Base-by-base conservation (phyloP, 208 protist species). In the Crithidia brevicula region DNA sequence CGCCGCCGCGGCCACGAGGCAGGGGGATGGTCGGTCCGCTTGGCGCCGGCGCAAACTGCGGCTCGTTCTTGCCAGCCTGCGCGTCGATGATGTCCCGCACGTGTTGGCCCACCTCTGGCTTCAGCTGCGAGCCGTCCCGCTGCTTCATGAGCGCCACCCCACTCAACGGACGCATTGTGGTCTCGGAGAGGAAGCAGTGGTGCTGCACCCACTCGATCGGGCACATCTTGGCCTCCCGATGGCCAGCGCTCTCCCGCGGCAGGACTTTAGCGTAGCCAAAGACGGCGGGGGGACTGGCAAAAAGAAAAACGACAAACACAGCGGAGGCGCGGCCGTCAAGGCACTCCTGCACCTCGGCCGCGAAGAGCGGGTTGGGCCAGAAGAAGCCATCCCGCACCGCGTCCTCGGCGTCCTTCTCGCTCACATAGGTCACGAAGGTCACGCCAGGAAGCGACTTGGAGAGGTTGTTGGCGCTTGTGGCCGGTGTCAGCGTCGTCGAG, bases 181-280 rank as follows among this genome's bases (percentile, higher is more conserved):
- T 20, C 46, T 91, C 82, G 34, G 60, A 47, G 33, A 87, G 56
- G 50, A 64, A 80, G 30, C 86, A 76, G 68, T 82, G 68, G 64
- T 90, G 82, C 15, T 77, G 78, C 28, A 93, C 38, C 88, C 88
- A 93, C 61, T 89, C 77, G 13, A 93, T 65, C 4, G 53, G 65
- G 64, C 69, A 91, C 23, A 43, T 33, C 57, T 63, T 78, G 28
- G 51, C 45, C 27, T 67, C 47, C 38, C 74, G 59, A 5, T 18
- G 34, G 34, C 25, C 42, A 1, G 34, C 22, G 18, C 36, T 13
- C 45, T 46, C 67, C 40, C 20, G 36, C 10, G 81, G 66, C 42
- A 85, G 71, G 10, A 91, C 60, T 8, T 64, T 72, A 22, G 74
- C 88, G 36, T 82, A 90, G 33, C 88, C 88, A 67, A 89, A 90